A percentile compares a stretch with the other conserved stretches of the same genome.
Evolutionary conservation across 2,329 filamentous ascomycete genomes (phyloP).

Genomic region (Claviceps lovelessii): DNA sequence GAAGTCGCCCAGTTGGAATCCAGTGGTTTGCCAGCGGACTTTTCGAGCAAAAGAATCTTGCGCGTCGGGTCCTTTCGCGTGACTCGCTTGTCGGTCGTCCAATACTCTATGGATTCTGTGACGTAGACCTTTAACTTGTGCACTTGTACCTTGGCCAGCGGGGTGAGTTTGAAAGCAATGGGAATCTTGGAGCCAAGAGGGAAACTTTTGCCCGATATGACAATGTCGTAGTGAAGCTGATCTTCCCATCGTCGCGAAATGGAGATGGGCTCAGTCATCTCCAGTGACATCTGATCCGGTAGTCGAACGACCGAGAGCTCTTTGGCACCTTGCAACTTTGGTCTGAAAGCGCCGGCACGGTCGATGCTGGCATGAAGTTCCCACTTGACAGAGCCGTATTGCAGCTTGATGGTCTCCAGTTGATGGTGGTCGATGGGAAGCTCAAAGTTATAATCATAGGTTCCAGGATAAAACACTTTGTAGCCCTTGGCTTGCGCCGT

Average conservation of each 20-base stretch:
- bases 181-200: slow-evolving; percentile 77
- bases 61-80: slow-evolving; percentile 71
- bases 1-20: slow-evolving; percentile 61
- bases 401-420: slow-evolving; percentile 76
- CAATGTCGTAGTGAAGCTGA: slow-evolving; percentile 87
- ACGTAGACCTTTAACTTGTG: slow-evolving; percentile 86
- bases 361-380: slow-evolving; percentile 75
- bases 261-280: slow-evolving; percentile 84
- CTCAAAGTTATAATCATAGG: slow-evolving; percentile 61
- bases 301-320: slow-evolving; percentile 75
- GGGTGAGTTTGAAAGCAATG: slow-evolving; percentile 87
- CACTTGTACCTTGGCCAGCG: slow-evolving; percentile 81
- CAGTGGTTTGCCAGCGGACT: slow-evolving; percentile 64
- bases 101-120: slow-evolving; percentile 84
- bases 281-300: slow-evolving; percentile 73
- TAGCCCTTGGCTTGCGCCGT: slow-evolving; percentile 54
- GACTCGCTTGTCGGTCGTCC: slow-evolving; percentile 71
- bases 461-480: slow-evolving; percentile 66
- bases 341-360: slow-evolving; percentile 76
- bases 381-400: slow-evolving; percentile 77
- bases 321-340: slow-evolving; percentile 68
- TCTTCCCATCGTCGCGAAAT: slow-evolving; percentile 92
- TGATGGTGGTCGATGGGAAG: slow-evolving; percentile 78
- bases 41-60: slow-evolving; percentile 79
- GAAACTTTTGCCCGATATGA: slow-evolving; percentile 92